Evolutionary conservation across 495 filamentous ascomycete species (phyloP), one percentile per base, ranked within the genome.

Genomic region (Bryoglossum gracile): DNA sequence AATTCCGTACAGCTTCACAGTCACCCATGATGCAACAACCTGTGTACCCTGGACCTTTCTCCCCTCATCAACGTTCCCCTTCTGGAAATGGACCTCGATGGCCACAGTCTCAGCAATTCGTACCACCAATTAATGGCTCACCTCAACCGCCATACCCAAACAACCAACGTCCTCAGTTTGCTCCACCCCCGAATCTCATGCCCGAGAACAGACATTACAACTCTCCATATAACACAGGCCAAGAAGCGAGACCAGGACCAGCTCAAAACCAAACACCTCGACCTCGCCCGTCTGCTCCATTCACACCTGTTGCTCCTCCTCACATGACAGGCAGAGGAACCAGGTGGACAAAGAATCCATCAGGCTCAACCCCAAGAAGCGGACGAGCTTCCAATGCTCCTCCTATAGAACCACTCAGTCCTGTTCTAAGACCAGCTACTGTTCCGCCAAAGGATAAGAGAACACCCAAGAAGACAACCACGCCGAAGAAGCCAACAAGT

Each of bases 61-160:
- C 45, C 8, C 36, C 40, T 5, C 42, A 42, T n/a, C 56, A 56
- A 33, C 43, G 53, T 23, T 37, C 47, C 14, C 41, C 21, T 3
- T 37, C 56, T 26, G 19, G 22, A 1, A 50, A 48, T 43, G 50
- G 87, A 61, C 81, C 83, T 84, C n/a, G n/a, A n/a, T n/a, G n/a
- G n/a, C 47, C 46, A 2, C 58, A 57, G 37, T 56, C 53, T 46
- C 39, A 47, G 14, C 48, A 46, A 38, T 35, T 25, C 26, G 10
- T 32, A 14, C 48, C 22, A 10, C 49, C 51, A 6, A 42, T 49
- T 24, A 35, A 38, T 38, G 8, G 50, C 48, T 4, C 54, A 24
- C 43, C 21, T 13, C 56, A 56, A 43, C 40, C 30, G 22, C 38
- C 23, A 11, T 28, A 35, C 32, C 48, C 34, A 16, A 23, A 42